Evolutionary conservation across 345 rosid species (phyloP).

Genomic region (Pseudoturritis turrita): DNA sequence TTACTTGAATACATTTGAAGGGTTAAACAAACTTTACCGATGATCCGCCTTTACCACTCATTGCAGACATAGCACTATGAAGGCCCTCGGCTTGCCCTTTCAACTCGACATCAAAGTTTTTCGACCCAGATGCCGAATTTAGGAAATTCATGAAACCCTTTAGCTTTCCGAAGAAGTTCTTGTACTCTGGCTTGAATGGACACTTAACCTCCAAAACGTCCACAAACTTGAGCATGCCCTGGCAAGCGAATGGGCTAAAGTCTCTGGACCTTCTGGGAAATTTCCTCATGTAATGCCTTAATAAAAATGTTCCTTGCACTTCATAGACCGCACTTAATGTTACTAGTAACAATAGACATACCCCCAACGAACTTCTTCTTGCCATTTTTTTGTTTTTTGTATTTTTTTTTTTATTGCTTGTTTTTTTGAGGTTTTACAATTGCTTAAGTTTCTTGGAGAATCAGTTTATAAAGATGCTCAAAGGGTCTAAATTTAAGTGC

Average conservation of each 20-base stretch:
- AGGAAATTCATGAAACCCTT: neutral
- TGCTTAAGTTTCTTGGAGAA: neutral
- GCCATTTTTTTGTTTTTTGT: neutral
- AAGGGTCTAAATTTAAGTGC: slow-evolving; percentile 2
- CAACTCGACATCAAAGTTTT: neutral
- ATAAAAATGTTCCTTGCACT: slow-evolving; percentile 21
- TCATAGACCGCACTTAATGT: slow-evolving; percentile 12
- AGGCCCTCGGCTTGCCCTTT: slow-evolving; percentile 16
- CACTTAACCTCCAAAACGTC: neutral
- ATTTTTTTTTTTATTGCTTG: neutral
- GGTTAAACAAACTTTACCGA: neutral
- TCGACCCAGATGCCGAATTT: neutral
- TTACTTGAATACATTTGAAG: neutral
- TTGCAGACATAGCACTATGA: neutral
- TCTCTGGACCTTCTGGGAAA: neutral
- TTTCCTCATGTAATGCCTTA: slow-evolving; percentile 11
- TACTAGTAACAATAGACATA: slow-evolving; percentile 19
- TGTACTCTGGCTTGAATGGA: slow-evolving; percentile 10
- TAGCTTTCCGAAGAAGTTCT: slow-evolving; percentile 3
- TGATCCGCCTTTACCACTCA: slow-evolving; percentile 1
- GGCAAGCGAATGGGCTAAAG: neutral
- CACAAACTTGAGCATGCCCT: neutral
- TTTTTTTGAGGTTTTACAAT: neutral
- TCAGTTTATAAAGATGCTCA: neutral
- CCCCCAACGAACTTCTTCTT: neutral